These are phyloP conservation scores for Physaria fendleri DNA, from an alignment of 345 rosid genomes.

Conservation along the genomic window DNA sequence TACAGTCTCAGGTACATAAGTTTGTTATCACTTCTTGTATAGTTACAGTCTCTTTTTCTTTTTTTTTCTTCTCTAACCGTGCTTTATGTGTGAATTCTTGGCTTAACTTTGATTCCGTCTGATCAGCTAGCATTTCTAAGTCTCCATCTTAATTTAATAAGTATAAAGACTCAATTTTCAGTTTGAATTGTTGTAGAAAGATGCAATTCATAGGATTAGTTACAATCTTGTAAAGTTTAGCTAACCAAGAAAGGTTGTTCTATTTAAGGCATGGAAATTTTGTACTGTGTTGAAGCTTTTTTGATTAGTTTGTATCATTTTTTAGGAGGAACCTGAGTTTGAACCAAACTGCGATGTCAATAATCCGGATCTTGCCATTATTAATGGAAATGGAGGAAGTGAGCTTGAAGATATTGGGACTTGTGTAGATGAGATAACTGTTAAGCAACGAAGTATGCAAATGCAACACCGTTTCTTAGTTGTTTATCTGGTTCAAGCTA, in stretches of 20 bases:
- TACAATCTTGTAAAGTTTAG: background rate
- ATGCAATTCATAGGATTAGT: background rate
- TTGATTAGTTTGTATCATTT: slow-evolving; percentile 3
- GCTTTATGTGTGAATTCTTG: background rate
- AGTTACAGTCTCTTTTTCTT: background rate
- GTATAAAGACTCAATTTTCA: background rate
- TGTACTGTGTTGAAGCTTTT: background rate
- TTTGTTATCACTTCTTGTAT: background rate
- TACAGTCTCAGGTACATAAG: slow-evolving; percentile 31
- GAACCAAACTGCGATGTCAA: slow-evolving; percentile 17
- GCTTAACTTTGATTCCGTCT: background rate
- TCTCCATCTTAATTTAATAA: slow-evolving; percentile 8
- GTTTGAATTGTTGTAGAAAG: background rate
- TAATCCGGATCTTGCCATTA: slow-evolving; percentile 1
- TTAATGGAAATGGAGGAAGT: slow-evolving; percentile 18
- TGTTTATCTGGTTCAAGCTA: background rate
- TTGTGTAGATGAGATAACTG: slow-evolving; percentile 37
- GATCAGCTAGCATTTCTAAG: background rate
- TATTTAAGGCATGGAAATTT: background rate
- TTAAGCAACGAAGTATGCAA: too few relatives aligned
- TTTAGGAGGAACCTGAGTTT: slow-evolving; percentile 26
- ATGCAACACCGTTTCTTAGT: background rate
- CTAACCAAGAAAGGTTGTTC: background rate
- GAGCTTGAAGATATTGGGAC: slow-evolving; percentile 33
- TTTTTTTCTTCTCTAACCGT: background rate